Percentiles rank a stretch among this genome's conserved stretches.
These are phyloP conservation scores for Chalciporus sp. DNA, from an alignment of 1,284 basidiomycete genomes.

Conservation along the genomic window DNA sequence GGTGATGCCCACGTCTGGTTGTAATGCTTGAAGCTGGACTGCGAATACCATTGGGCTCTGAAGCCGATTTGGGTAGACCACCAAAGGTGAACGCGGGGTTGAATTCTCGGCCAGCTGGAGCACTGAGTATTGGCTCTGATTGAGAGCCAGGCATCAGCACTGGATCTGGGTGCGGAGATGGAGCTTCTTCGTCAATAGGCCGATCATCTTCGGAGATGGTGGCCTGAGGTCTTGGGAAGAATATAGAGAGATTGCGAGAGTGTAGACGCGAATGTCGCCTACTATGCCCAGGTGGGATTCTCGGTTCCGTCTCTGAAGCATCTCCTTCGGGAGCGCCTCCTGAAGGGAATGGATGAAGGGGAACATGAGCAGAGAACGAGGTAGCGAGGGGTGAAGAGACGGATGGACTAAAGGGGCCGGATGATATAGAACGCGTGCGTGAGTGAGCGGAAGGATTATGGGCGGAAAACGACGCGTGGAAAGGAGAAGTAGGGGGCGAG, in stretches of 20 bases:
- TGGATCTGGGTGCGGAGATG: slow-evolving; percentile 36
- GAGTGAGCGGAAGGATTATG: slow-evolving; percentile 41
- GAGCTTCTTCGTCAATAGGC: slow-evolving; percentile 44
- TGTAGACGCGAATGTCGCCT: slow-evolving; percentile 78
- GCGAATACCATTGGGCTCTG: slow-evolving; percentile 22
- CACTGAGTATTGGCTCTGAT: slow-evolving; percentile 20
- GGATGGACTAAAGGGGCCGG: slow-evolving; percentile 55
- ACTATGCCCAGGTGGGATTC: slow-evolving; percentile 34
- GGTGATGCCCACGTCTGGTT: slow-evolving; percentile 77
- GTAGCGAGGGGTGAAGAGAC: slow-evolving; percentile 36
- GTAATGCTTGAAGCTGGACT: slow-evolving; percentile 11
- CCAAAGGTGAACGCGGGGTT: slow-evolving; percentile 32
- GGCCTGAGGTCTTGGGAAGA: slow-evolving; percentile 75
- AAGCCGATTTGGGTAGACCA: slow-evolving; percentile 31
- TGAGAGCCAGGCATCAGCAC: slow-evolving; percentile 29
- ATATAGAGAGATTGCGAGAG: slow-evolving; percentile 87
- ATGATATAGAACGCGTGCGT: slow-evolving; percentile 55
- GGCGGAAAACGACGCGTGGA: slow-evolving; percentile 51
- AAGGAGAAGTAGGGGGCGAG: slow-evolving; percentile 45
- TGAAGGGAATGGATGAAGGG: slow-evolving; percentile 32
- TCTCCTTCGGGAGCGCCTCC: slow-evolving; percentile 24
- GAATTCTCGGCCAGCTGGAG: slow-evolving; percentile 19
- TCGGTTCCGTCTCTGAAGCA: slow-evolving; percentile 14
- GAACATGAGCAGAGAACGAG: slow-evolving; percentile 25
- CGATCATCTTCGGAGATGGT: slow-evolving; percentile 70